Conservation (phyloP, 306 rosid species). For the Prunus mira region DNA sequence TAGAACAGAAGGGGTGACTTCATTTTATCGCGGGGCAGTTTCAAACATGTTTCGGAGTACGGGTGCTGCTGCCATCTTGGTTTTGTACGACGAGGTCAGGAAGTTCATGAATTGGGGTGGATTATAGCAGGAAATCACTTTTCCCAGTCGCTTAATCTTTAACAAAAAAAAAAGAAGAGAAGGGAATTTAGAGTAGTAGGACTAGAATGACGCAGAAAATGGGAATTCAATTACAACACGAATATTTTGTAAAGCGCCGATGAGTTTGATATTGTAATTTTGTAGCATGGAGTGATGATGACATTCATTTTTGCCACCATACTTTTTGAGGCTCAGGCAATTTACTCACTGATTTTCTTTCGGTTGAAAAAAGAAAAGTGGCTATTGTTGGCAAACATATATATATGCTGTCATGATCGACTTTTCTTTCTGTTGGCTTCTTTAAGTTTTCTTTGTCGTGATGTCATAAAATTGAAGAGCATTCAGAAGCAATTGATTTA, state of each 20-base stretch:
- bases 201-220: constrained; percentile 15
- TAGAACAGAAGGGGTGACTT: constrained; percentile 58
- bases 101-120: constrained; percentile 72
- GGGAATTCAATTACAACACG: constrained; percentile 23
- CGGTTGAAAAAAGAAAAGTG: neutral
- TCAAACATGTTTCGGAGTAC: constrained; percentile 87
- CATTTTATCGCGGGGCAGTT: constrained; percentile 86
- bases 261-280: constrained; percentile 10
- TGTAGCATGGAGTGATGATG: constrained; percentile 16
- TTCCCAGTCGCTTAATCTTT: constrained; percentile 13
- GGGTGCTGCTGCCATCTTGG: constrained; percentile 90
- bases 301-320: constrained; percentile 39
- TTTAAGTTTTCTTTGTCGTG: neutral
- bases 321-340: constrained; percentile 22
- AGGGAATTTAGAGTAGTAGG: constrained; percentile 24
- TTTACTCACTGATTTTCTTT: constrained; percentile 10
- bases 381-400: neutral
- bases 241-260: neutral
- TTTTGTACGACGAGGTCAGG: constrained; percentile 89
- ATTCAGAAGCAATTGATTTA: too few relatives aligned
- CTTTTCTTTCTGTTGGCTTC: neutral
- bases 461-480: neutral
- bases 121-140: constrained; percentile 30
- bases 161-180: neutral
- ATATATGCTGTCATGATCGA: neutral